These are phyloP conservation scores for Ormosia emarginata DNA, from an alignment of 306 rosid genomes.

Conservation along the genomic window DNA sequence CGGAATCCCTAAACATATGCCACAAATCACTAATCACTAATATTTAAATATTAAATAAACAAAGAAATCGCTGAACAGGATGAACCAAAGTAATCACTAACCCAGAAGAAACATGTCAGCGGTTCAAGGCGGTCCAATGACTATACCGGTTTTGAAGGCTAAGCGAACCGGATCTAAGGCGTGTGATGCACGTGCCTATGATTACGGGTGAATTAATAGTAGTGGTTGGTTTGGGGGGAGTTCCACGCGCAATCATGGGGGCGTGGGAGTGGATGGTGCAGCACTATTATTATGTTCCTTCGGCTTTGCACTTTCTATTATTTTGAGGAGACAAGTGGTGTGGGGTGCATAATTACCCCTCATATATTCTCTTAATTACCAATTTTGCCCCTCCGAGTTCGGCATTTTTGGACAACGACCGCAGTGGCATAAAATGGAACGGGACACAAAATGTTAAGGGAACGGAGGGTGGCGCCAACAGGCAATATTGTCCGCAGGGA, in stretches of 20 bases:
- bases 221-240: background rate
- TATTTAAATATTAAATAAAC: no score
- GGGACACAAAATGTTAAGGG: background rate
- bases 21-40: no score
- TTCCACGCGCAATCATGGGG: slow-evolving; percentile 69
- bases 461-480: slow-evolving; percentile 20
- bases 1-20: no score
- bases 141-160: background rate
- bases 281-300: slow-evolving; percentile 47
- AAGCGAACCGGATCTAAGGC: slow-evolving; percentile 6
- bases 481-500: background rate
- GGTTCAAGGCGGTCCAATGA: background rate
- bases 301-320: slow-evolving; percentile 49
- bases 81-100: background rate
- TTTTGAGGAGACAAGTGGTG: slow-evolving; percentile 22
- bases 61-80: background rate
- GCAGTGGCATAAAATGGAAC: slow-evolving; percentile 46
- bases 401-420: background rate
- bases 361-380: background rate
- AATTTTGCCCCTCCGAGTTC: background rate
- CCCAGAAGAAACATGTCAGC: background rate
- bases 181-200: slow-evolving; percentile 24
- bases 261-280: slow-evolving; percentile 41
- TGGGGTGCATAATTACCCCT: slow-evolving; percentile 27
- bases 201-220: background rate